These are phyloP conservation scores for Paramecium sexaurelia DNA, from an alignment of 73 alveolate genomes.

Conservation along the genomic window DNA sequence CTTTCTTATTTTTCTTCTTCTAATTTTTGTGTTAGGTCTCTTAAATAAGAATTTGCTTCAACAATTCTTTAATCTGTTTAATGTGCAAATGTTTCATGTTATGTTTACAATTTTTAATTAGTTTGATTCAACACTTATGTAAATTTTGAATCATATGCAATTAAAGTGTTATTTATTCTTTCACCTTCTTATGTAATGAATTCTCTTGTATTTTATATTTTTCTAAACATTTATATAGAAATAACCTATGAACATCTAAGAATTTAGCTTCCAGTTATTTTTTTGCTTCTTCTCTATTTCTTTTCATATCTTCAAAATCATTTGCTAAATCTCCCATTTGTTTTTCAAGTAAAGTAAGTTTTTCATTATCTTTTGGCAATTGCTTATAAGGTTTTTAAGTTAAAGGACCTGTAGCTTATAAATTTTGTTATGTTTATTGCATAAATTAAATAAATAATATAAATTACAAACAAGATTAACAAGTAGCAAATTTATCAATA, in stretches of 20 bases:
- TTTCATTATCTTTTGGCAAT: conserved; percentile 82
- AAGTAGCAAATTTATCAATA: neutral
- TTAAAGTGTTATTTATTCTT: conserved; percentile 91
- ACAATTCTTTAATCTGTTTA: conserved; percentile 75
- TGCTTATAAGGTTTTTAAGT: conserved; percentile 59
- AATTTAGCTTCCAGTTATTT: conserved; percentile 97
- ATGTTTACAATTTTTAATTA: conserved; percentile 79
- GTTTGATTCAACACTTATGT: conserved; percentile 77
- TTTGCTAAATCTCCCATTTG: conserved; percentile 89
- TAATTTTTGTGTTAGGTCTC: conserved; percentile 71
- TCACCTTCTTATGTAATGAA: conserved; percentile 93
- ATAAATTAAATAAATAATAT: neutral
- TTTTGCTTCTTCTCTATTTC: conserved; percentile 93
- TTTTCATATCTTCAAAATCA: conserved; percentile 94
- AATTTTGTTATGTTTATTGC: neutral
- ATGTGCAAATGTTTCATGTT: conserved; percentile 77
- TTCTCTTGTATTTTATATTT: conserved; percentile 89
- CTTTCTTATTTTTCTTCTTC: conserved; percentile 81
- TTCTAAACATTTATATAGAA: conserved; percentile 55
- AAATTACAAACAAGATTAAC: neutral
- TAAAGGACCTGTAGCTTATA: conserved; percentile 61
- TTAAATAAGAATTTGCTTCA: conserved; percentile 78
- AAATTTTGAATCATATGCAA: conserved; percentile 95
- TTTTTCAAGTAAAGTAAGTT: conserved; percentile 82
- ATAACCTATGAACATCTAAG: conserved; percentile 85